phyloP scores from a whole-genome alignment of 768 basidiomycete genomes.

The Goffeauzyma gilvescens region DNA sequence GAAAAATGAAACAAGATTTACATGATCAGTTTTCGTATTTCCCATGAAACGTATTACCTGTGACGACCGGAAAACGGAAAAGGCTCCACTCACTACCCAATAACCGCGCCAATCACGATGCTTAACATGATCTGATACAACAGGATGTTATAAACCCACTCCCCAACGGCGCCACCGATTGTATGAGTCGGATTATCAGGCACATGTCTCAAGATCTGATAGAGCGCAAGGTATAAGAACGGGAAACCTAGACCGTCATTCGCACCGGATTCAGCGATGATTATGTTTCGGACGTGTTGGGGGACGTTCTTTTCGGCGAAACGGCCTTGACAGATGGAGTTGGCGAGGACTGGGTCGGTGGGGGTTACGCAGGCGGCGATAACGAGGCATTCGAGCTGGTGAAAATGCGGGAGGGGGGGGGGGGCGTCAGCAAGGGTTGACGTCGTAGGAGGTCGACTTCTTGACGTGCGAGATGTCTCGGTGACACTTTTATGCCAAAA shows the following conservation, averaged over 20 bases:
- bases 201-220: conserved; percentile 28
- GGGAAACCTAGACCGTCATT: conserved; percentile 36
- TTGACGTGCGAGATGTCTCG: no score
- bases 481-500: no score
- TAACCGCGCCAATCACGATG: conserved; percentile 27
- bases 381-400: conserved; percentile 29
- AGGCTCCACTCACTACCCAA: conserved; percentile 28
- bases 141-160: conserved; percentile 33
- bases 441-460: no score
- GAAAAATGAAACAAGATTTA: no score
- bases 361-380: conserved; percentile 34
- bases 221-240: conserved; percentile 33
- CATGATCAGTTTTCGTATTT: no score
- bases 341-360: conserved; percentile 35
- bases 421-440: no score
- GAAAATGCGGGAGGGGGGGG: background rate
- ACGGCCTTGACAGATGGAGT: conserved; percentile 28
- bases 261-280: conserved; percentile 34
- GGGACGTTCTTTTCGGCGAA: conserved; percentile 34
- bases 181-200: conserved; percentile 17
- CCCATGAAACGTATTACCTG: no score
- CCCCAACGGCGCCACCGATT: conserved; percentile 26
- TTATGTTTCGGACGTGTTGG: conserved; percentile 32
- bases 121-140: conserved; percentile 33
- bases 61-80: no score